These are phyloP conservation scores for Termitomyces sp. DNA, from an alignment of 768 basidiomycete species.

Conservation along the genomic window DNA sequence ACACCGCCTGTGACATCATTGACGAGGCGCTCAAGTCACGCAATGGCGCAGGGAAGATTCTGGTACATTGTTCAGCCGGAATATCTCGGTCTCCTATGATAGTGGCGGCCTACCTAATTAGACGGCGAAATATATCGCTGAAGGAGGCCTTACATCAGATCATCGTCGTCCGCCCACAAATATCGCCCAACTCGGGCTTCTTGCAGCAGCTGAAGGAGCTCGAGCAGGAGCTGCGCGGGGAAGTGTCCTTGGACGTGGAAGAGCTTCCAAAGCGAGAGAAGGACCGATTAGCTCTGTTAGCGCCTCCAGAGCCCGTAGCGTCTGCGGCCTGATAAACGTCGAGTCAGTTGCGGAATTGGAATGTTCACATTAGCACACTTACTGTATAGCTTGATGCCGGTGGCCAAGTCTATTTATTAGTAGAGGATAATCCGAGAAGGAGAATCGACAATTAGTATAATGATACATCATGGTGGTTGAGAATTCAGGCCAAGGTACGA, in stretches of 20 bases:
- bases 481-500: too few relatives aligned
- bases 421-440: too few relatives aligned
- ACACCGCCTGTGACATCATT: not conserved
- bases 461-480: too few relatives aligned
- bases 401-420: too few relatives aligned
- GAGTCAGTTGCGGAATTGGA: not conserved
- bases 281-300: not conserved
- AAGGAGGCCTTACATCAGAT: not conserved
- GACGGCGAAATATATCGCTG: not conserved
- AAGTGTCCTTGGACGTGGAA: not conserved
- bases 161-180: not conserved
- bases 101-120: not conserved
- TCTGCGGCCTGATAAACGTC: not conserved
- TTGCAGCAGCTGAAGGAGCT: not conserved
- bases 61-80: not conserved
- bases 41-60: not conserved
- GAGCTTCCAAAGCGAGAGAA: not conserved
- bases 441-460: too few relatives aligned
- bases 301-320: not conserved
- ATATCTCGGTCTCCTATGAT: not conserved
- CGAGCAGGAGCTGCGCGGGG: not conserved
- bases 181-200: not conserved
- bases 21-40: not conserved
- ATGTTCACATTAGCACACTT: not conserved
- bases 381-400: not conserved